These are phyloP conservation scores for Citrullus amarus DNA, from an alignment of 306 rosid species.

Conservation along the genomic window DNA sequence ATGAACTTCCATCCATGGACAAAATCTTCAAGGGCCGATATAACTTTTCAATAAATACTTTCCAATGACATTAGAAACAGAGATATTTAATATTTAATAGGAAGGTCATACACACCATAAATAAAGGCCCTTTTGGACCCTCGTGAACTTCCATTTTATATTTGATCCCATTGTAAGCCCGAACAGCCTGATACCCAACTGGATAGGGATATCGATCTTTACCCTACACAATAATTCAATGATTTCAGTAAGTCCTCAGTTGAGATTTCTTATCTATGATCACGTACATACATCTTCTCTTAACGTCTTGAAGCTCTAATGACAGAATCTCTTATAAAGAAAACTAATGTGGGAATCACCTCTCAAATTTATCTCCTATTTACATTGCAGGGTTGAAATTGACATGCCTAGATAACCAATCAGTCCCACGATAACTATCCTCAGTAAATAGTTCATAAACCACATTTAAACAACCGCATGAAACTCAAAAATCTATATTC, in stretches of 20 bases:
- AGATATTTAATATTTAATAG: conserved; percentile 10
- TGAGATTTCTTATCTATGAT: neutral
- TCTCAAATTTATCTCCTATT: neutral
- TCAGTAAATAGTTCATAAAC: neutral
- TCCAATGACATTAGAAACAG: conserved; percentile 6
- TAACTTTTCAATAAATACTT: conserved; percentile 8
- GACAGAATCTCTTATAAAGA: neutral
- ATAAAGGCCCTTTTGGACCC: conserved; percentile 71
- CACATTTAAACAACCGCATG: neutral
- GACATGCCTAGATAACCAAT: neutral
- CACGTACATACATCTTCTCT: neutral
- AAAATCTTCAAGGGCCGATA: conserved; percentile 32
- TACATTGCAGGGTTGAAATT: neutral
- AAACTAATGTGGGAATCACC: neutral
- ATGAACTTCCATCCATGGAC: conserved; percentile 52
- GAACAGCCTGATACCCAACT: conserved; percentile 55
- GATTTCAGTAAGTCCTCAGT: neutral
- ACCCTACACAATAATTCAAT: conserved; percentile 33
- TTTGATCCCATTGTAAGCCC: conserved; percentile 51
- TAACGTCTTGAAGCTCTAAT: neutral
- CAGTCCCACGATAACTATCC: neutral
- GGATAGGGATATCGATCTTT: conserved; percentile 93
- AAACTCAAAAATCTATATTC: neutral
- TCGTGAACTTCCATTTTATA: conserved; percentile 68
- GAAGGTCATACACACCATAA: conserved; percentile 39